Percentiles rank a stretch among this genome's conserved stretches.
These are phyloP conservation scores for Pythium volutum DNA, from an alignment of 352 stramenopile genomes.

Conservation along the genomic window DNA sequence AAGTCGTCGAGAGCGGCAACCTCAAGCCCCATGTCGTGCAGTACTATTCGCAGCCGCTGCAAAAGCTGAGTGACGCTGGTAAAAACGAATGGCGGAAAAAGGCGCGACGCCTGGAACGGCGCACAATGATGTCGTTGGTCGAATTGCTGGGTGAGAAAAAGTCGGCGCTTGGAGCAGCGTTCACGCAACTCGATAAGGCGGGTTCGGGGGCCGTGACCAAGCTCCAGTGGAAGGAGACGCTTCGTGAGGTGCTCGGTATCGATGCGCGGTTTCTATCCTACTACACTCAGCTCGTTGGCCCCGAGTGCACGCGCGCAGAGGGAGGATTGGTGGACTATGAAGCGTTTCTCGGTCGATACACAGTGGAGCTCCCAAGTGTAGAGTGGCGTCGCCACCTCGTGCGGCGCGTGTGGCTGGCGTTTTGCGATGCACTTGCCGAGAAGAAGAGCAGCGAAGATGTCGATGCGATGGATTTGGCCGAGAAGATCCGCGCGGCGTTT, in stretches of 20 bases:
- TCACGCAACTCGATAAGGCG: conserved; percentile 38
- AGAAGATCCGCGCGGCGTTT: conserved; percentile 72
- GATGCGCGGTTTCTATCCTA: conserved; percentile 69
- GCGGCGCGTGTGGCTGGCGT: conserved; percentile 67
- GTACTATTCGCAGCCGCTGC: conserved; percentile 85
- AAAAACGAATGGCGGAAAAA: conserved; percentile 83
- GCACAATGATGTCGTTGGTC: conserved; percentile 75
- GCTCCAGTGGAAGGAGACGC: conserved; percentile 61
- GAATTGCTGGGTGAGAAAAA: conserved; percentile 85
- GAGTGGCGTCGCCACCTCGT: conserved; percentile 70
- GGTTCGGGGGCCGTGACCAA: conserved; percentile 50
- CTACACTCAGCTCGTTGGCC: conserved; percentile 55
- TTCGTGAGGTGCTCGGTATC: conserved; percentile 61
- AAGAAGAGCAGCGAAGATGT: conserved; percentile 31
- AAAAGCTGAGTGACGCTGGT: conserved; percentile 62
- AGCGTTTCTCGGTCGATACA: conserved; percentile 74
- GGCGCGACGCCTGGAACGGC: conserved; percentile 56
- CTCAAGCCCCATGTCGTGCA: conserved; percentile 91
- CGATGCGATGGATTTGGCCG: conserved; percentile 46
- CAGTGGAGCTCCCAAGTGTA: conserved; percentile 56
- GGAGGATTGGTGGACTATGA: conserved; percentile 53
- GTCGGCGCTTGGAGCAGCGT: conserved; percentile 43
- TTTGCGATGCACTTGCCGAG: conserved; percentile 52
- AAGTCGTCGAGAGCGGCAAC: conserved; percentile 62
- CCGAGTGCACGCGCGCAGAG: conserved; percentile 32